Conservation (phyloP, 495 filamentous ascomycete genomes). For the Thermochaetoides thermophila region DNA sequence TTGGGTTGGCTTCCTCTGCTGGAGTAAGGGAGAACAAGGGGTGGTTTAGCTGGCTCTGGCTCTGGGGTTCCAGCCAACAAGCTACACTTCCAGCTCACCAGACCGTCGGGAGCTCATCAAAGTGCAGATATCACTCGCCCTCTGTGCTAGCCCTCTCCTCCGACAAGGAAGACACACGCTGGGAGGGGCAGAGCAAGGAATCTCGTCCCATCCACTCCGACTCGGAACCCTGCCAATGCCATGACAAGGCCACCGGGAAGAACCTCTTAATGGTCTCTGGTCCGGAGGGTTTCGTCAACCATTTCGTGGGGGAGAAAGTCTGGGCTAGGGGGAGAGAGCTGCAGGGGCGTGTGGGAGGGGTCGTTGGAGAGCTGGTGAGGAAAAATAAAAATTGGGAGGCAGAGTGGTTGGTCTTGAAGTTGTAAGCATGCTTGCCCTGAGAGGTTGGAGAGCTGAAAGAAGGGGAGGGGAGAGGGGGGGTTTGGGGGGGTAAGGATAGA, state of each 20-base stretch:
- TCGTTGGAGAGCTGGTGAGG: constrained; percentile 21
- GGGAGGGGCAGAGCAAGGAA: too few relatives aligned
- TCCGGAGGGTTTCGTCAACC: constrained; percentile 74
- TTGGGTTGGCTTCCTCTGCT: neutral
- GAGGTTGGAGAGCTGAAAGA: too few relatives aligned
- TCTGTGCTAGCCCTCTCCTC: neutral
- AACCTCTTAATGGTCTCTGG: constrained; percentile 70
- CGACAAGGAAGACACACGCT: neutral
- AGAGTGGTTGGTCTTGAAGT: constrained; percentile 37
- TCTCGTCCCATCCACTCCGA: neutral
- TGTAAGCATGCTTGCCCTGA: too few relatives aligned
- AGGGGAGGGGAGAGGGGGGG: too few relatives aligned
- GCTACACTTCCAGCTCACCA: neutral
- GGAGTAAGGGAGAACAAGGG: too few relatives aligned
- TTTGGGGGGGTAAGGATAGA: too few relatives aligned
- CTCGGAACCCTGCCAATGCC: constrained; percentile 1
- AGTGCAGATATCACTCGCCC: constrained; percentile 16
- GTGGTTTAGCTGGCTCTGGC: too few relatives aligned
- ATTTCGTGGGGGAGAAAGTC: constrained; percentile 62
- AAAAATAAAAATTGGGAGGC: constrained; percentile 8
- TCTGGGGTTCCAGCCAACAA: too few relatives aligned
- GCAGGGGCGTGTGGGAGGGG: constrained; percentile 42
- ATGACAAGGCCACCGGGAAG: constrained; percentile 8
- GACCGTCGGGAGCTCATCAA: neutral
- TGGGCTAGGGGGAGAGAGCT: constrained; percentile 57